Conservation (phyloP, 345 rosid species). For the Turritis glabra region DNA sequence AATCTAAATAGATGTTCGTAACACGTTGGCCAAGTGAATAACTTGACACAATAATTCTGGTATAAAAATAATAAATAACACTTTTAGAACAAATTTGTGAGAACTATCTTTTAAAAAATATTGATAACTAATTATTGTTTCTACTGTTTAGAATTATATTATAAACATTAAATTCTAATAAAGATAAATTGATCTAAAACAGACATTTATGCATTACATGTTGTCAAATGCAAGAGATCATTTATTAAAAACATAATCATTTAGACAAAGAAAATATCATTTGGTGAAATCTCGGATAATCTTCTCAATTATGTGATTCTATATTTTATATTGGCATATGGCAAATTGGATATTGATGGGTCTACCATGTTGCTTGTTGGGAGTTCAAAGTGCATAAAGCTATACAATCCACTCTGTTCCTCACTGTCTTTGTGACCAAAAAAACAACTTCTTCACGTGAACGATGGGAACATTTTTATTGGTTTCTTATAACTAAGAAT, state of each 20-base stretch:
- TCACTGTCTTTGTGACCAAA: constrained; percentile 39
- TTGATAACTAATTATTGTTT: not conserved
- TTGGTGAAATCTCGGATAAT: not conserved
- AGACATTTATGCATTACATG: not conserved
- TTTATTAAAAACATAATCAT: not conserved
- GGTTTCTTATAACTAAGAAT: constrained; percentile 23
- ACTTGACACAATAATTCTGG: constrained; percentile 7
- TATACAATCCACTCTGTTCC: constrained; percentile 41
- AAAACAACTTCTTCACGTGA: constrained; percentile 38
- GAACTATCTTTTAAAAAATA: not conserved
- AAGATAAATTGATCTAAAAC: not conserved
- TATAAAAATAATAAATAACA: not conserved
- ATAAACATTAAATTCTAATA: not conserved
- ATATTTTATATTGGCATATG: not conserved
- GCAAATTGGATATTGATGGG: constrained; percentile 33
- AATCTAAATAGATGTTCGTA: not conserved
- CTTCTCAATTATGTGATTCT: not conserved
- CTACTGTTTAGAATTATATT: no score
- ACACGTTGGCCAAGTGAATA: constrained; percentile 11
- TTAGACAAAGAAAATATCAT: not conserved
- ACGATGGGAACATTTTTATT: constrained; percentile 33
- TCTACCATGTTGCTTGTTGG: constrained; percentile 42
- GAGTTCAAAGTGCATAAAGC: constrained; percentile 40
- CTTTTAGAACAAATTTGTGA: not conserved
- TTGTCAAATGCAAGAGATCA: not conserved